Evolutionary conservation across 108 stramenopile species (phyloP).

Genomic region (Discostella stelligeroides): DNA sequence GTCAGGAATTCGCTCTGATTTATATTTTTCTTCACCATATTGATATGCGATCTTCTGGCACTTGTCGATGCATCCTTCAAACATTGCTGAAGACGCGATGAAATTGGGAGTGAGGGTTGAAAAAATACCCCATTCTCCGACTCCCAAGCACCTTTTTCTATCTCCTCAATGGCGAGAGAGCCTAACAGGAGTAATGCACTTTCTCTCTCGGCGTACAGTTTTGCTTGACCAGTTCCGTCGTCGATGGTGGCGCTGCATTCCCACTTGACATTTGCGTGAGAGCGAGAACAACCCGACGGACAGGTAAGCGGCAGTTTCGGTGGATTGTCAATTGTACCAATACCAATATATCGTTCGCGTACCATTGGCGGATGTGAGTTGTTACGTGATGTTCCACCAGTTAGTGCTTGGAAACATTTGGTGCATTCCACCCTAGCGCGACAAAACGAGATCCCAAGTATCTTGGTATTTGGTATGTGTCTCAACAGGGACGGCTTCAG

Average conservation of each 20-base stretch:
- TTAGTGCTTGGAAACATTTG: conserved; percentile 60
- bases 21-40: background rate
- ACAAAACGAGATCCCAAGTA: conserved; percentile 70
- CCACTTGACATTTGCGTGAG: conserved; percentile 67
- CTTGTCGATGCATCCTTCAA: conserved; percentile 36
- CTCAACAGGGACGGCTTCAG: conserved; percentile 73
- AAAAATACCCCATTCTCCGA: conserved; percentile 54
- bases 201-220: conserved; percentile 83
- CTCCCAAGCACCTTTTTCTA: conserved; percentile 77
- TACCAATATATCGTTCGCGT: conserved; percentile 31
- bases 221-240: conserved; percentile 87
- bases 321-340: conserved; percentile 55
- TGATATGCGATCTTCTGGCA: conserved; percentile 19
- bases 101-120: conserved; percentile 61
- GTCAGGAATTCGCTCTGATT: conserved; percentile 9
- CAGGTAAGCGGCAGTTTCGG: conserved; percentile 18
- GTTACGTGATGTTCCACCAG: conserved; percentile 10
- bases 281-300: conserved; percentile 46
- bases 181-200: conserved; percentile 68
- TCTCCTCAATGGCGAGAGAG: conserved; percentile 29
- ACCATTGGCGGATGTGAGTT: background rate
- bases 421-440: conserved; percentile 68
- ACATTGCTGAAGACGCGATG: conserved; percentile 43
- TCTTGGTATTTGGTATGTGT: conserved; percentile 46
- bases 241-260: conserved; percentile 85